Percentiles rank a stretch among this genome's conserved stretches.
Evolutionary conservation across 1,284 basidiomycete genomes (phyloP).

Genomic region (Anthracocystis walkeri): DNA sequence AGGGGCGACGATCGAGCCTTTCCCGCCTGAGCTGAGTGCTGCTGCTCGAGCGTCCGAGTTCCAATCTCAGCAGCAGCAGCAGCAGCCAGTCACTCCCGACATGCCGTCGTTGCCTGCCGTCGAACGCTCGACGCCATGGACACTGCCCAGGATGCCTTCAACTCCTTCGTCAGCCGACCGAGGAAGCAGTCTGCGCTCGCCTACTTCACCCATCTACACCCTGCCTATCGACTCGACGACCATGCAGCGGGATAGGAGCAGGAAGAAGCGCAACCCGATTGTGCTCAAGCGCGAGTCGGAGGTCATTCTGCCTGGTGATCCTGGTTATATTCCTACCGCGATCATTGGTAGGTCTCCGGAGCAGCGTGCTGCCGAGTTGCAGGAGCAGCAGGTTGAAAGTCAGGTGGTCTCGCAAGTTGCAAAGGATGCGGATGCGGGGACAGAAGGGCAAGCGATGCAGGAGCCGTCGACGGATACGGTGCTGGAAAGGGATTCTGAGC

Average conservation of each 20-base stretch:
- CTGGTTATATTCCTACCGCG: slow-evolving; percentile 24
- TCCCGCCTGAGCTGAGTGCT: slow-evolving; percentile 35
- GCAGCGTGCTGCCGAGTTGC: slow-evolving; percentile 15
- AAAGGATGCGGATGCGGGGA: neutral
- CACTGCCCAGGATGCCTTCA: slow-evolving; percentile 26
- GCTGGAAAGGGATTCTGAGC: slow-evolving; percentile 2
- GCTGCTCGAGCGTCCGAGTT: slow-evolving; percentile 11
- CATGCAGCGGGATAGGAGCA: slow-evolving; percentile 24
- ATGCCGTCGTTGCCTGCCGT: slow-evolving; percentile 14
- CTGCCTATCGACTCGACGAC: slow-evolving; percentile 46
- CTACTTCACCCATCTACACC: slow-evolving; percentile 25
- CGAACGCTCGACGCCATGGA: slow-evolving; percentile 27
- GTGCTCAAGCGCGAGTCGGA: slow-evolving; percentile 50
- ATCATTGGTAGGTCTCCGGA: slow-evolving; percentile 25
- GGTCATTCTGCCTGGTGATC: slow-evolving; percentile 37
- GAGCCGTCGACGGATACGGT: slow-evolving; percentile 16
- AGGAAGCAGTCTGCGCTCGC: slow-evolving; percentile 34
- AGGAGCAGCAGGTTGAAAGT: slow-evolving; percentile 2
- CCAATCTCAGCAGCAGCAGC: slow-evolving; percentile 1
- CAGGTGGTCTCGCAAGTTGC: neutral
- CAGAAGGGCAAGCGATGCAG: neutral
- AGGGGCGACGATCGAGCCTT: slow-evolving; percentile 49
- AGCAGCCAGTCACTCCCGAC: slow-evolving; percentile 16
- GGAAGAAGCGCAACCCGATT: slow-evolving; percentile 43
- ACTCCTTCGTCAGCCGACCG: slow-evolving; percentile 15